Evolutionary conservation across 2,329 filamentous ascomycete genomes (phyloP).

Genomic region (Fonsecaea multimorphosa): DNA sequence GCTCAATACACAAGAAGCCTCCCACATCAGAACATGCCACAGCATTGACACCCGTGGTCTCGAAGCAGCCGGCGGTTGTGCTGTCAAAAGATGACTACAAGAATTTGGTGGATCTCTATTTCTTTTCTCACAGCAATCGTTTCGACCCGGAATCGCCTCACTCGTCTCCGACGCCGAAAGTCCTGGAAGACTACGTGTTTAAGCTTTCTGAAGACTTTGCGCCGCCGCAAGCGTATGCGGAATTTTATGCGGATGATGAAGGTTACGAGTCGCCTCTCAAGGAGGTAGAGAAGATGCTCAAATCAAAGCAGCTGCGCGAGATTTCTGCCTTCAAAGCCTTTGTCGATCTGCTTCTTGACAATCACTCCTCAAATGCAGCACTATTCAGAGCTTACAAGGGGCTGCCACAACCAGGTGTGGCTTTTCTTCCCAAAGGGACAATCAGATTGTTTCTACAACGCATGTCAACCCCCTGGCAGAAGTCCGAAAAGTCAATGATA

Average conservation of each 20-base stretch:
- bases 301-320: conserved; percentile 39
- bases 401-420: conserved; percentile 60
- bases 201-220: conserved; percentile 39
- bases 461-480: conserved; percentile 67
- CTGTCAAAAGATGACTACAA: conserved; percentile 53
- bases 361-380: conserved; percentile 53
- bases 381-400: conserved; percentile 61
- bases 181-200: conserved; percentile 39
- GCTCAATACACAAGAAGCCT: conserved; percentile 17
- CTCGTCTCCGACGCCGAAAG: conserved; percentile 37
- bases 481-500: conserved; percentile 69
- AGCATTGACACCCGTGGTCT: not conserved
- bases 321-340: conserved; percentile 40
- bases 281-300: conserved; percentile 46
- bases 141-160: conserved; percentile 39
- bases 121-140: conserved; percentile 43
- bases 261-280: conserved; percentile 40
- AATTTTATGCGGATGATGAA: conserved; percentile 34
- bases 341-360: conserved; percentile 51
- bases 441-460: conserved; percentile 71
- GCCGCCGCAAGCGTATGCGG: conserved; percentile 30
- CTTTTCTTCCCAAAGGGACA: conserved; percentile 56
- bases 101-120: conserved; percentile 57
- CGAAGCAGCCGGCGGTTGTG: conserved; percentile 31
- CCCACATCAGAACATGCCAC: conserved; percentile 2